Evolutionary conservation across 805 yeast genomes (phyloP), one percentile per base, ranked within the genome.

Genomic region (Naumovozyma baii): DNA sequence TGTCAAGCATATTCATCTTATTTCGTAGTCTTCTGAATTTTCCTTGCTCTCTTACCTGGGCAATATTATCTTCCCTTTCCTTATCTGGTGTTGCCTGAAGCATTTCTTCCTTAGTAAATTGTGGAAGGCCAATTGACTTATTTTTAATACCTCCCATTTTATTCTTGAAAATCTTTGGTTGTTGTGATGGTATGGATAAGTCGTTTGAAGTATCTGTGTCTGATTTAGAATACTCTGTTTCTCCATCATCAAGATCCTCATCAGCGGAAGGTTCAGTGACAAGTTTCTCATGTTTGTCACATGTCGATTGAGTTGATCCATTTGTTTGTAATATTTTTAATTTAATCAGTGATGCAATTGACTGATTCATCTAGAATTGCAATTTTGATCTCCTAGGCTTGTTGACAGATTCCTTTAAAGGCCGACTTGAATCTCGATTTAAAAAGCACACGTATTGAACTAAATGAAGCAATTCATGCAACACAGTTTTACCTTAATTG

Each of bases 1-100:
- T 36, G 18, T 53, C 57, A 7, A 54, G 44, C 8, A 49, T 43
- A 29, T 52, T 49, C 36, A 56, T 50, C 22, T 48, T 50, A 31
- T 46, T 43, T 40, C 41, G 49, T 25, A 56, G 26, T 22, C 45
- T 40, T 33, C 50, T 51, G 37, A 56, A 45, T 39, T 42, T 52
- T 19, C 48, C 43, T 15, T 40, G 46, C 20, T 37, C 40, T 25
- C 19, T 40, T 20, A 28, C 18, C 30, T 22, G 28, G 38, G 19
- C 29, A 19, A 12, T 18, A 12, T n/a, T 10, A 10, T n/a, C n/a
- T n/a, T n/a, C n/a, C n/a, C n/a, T 22, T 10, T 22, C 26, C 10
- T 7, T 22, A 22, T 22, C 26, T 22, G 26, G 9, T 22, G 26
- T 7, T 22, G 26, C 26, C 10, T 7, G 10, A 22, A 10, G 26